These are phyloP conservation scores for Misopates orontium DNA, from an alignment of 257 asterid species.

Conservation along the genomic window DNA sequence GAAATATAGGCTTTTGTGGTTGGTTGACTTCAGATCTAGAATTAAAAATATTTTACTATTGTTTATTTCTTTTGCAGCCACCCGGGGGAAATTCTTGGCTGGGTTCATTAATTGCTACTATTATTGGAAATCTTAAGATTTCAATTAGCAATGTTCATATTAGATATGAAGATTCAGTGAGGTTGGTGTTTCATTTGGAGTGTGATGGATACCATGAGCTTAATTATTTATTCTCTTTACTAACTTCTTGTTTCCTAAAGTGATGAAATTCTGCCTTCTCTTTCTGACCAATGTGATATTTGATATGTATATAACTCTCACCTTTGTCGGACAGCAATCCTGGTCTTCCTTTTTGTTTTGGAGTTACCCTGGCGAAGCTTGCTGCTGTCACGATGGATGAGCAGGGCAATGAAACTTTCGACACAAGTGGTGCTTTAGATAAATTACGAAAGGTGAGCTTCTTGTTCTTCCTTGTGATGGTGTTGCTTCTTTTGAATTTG, in stretches of 20 bases:
- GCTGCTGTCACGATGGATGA: constrained; percentile 99
- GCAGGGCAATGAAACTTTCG: constrained; percentile 97
- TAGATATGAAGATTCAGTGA: constrained; percentile 88
- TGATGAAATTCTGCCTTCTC: constrained; percentile 5
- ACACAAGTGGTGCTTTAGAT: constrained; percentile 98
- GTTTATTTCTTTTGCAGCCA: constrained; percentile 53
- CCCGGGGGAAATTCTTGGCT: constrained; percentile 96
- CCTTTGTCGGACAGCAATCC: constrained; percentile 63
- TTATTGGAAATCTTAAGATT: constrained; percentile 95
- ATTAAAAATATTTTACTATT: constrained; percentile 23
- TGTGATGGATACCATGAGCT: not conserved
- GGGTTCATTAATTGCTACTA: constrained; percentile 88
- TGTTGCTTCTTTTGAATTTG: constrained; percentile 16
- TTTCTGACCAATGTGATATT: constrained; percentile 15
- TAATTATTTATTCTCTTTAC: constrained; percentile 8
- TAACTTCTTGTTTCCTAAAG: constrained; percentile 9
- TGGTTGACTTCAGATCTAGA: not conserved
- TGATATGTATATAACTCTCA: constrained; percentile 24
- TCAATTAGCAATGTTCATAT: constrained; percentile 95
- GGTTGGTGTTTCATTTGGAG: constrained; percentile 50
- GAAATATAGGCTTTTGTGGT: constrained; percentile 14
- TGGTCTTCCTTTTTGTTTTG: constrained; percentile 93
- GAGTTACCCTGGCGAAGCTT: constrained; percentile 92
- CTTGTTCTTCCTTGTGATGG: constrained; percentile 24
- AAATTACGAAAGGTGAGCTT: constrained; percentile 85